Evolutionary conservation across 2,329 filamentous ascomycete genomes (phyloP), one percentile per base, ranked within the genome.

Genomic region (Fusarium cyanostomum): DNA sequence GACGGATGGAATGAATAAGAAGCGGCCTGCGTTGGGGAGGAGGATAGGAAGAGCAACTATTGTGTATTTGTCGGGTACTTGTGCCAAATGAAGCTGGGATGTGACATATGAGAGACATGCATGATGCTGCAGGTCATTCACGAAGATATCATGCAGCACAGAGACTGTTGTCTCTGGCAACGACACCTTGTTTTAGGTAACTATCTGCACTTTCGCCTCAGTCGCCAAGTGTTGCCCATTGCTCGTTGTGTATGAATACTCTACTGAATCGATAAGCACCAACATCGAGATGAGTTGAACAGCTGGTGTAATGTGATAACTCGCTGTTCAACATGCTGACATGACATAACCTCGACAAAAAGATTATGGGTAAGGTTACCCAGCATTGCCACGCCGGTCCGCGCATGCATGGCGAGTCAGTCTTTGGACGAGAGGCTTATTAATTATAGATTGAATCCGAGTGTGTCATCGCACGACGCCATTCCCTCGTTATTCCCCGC

Each of bases 401-500:
- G 28, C 34, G n/a, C 38, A 38, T 27, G n/a, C 24, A 52, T 59
- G 11, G 46, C 24, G 54, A 49, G 49, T 49, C 45, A 52, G 50
- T 38, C 21, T 49, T 35, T n/a, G 28, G 24, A 27, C 15, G 30
- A 18, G 24, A 21, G 50, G 41, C 37, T 56, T 37, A 42, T 50
- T 18, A 27, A 21, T 21, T 33, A 26, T 35, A 34, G 34, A n/a
- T 24, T 15, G 28, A 50, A 30, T 18, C 27, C 33, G 33, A 45
- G 33, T 37, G 52, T 63, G 49, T 33, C 50, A 64, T 56, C 11
- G 46, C 45, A 16, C 13, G 12, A 16, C 13, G 31, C 43, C 34
- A 60, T 61, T 65, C 50, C 52, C 61, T 58, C 33, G 21, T 21
- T 58, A 58, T 65, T 62, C 24, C 62, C 48, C 37, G 26, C 16